Evolutionary conservation across 306 rosid genomes (phyloP).

Genomic region (Castanea crenata): DNA sequence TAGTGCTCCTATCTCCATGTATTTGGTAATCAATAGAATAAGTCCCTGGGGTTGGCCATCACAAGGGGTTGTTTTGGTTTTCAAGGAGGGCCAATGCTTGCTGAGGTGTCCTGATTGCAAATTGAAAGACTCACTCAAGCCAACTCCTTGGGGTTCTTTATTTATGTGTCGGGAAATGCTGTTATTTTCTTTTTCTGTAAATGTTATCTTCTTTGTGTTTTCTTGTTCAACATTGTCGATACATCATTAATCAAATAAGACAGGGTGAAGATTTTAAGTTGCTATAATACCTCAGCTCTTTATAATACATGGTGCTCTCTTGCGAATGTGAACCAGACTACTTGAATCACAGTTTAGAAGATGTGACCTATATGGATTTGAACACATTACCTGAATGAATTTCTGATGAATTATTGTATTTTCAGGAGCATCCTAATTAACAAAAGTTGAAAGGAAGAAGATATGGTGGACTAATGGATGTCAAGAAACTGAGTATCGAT

Average conservation of each 20-base stretch:
- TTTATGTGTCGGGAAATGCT: neutral
- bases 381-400: neutral
- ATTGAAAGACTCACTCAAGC: neutral
- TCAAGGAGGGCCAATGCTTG: neutral
- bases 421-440: slow-evolving; percentile 75
- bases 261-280: neutral
- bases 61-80: neutral
- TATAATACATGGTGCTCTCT: neutral
- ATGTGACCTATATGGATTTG: neutral
- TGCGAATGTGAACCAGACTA: neutral
- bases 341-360: neutral
- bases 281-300: too few relatives aligned
- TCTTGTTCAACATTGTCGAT: neutral
- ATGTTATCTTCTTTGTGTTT: neutral
- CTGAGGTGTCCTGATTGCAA: neutral
- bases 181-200: neutral
- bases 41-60: neutral
- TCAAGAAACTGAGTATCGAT: slow-evolving; percentile 66
- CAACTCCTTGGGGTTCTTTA: neutral
- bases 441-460: slow-evolving; percentile 76
- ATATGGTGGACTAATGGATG: slow-evolving; percentile 77
- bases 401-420: slow-evolving; percentile 7
- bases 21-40: neutral
- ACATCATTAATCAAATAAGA: neutral
- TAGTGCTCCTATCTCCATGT: neutral